phyloP scores from a whole-genome alignment of 2,329 filamentous ascomycete genomes.

The Pseudogymnoascus sp. region DNA sequence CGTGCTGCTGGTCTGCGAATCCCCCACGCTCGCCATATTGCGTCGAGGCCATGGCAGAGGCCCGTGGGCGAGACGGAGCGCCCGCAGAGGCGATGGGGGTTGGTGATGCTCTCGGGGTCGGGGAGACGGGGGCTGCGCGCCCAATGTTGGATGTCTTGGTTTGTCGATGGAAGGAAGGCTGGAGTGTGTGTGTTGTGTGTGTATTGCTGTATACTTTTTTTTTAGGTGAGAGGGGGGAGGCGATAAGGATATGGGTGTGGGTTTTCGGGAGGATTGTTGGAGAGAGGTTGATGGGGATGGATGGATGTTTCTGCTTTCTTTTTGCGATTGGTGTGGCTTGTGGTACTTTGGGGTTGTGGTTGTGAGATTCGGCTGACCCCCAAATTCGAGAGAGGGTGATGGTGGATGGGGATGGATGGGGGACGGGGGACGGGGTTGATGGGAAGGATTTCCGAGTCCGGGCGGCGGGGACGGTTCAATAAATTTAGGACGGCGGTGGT shows the following conservation, averaged over 20 bases:
- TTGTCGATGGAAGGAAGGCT: neutral
- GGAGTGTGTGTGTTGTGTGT: neutral
- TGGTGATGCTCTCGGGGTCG: neutral
- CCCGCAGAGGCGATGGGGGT: neutral
- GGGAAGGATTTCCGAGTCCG: neutral
- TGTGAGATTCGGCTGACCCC: neutral
- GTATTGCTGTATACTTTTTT: neutral
- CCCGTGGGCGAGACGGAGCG: neutral
- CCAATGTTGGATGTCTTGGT: neutral
- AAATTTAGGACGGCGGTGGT: neutral
- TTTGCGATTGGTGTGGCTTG: neutral
- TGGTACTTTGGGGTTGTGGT: neutral
- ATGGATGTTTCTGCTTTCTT: neutral
- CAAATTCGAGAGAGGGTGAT: neutral
- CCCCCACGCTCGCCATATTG: constrained; percentile 36
- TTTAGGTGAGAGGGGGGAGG: neutral
- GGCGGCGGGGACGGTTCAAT: neutral
- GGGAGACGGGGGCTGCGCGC: neutral
- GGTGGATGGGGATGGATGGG: neutral
- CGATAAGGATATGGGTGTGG: neutral
- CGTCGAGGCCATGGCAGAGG: constrained; percentile 28
- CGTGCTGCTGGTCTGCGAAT: constrained; percentile 25
- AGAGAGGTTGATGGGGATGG: neutral
- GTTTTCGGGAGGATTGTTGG: neutral
- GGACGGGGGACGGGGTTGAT: neutral